Evolutionary conservation across 2,329 filamentous ascomycete species (phyloP).

Genomic region (Colletotrichum sp.): DNA sequence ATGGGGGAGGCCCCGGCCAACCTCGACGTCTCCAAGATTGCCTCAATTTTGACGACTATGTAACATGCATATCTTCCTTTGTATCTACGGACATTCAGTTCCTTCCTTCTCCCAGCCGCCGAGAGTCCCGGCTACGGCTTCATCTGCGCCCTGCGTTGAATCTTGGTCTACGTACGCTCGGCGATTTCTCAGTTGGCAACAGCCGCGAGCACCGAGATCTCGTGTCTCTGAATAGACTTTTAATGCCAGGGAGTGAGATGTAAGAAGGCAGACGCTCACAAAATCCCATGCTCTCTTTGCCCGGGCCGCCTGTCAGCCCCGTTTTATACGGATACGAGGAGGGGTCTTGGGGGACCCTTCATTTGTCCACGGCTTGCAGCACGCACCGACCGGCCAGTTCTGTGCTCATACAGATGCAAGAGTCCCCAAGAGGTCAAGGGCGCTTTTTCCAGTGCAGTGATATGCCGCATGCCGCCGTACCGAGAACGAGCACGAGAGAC

Average conservation of each 20-base stretch:
- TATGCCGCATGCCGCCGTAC: neutral
- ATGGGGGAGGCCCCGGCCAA: neutral
- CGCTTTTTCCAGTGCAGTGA: neutral
- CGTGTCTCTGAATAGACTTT: conserved; percentile 3
- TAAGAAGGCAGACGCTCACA: neutral
- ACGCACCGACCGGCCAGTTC: neutral
- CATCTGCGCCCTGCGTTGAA: neutral
- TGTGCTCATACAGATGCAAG: neutral
- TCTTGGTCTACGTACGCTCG: neutral
- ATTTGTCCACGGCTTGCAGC: neutral
- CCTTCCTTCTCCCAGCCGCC: neutral
- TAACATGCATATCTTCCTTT: neutral
- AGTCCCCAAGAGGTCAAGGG: neutral
- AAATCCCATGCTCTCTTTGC: neutral
- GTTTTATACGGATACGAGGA: conserved; percentile 19
- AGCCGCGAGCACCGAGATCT: neutral
- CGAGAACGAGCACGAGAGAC: neutral
- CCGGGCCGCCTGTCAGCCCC: conserved; percentile 11
- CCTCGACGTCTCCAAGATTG: conserved; percentile 14
- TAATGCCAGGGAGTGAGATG: neutral
- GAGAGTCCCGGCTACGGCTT: neutral
- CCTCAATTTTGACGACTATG: neutral
- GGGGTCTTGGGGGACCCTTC: conserved; percentile 2
- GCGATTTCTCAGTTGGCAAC: neutral
- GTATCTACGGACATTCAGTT: neutral